Base-by-base conservation (phyloP, 2,329 filamentous ascomycete species). In the Fusarium avenaceum region DNA sequence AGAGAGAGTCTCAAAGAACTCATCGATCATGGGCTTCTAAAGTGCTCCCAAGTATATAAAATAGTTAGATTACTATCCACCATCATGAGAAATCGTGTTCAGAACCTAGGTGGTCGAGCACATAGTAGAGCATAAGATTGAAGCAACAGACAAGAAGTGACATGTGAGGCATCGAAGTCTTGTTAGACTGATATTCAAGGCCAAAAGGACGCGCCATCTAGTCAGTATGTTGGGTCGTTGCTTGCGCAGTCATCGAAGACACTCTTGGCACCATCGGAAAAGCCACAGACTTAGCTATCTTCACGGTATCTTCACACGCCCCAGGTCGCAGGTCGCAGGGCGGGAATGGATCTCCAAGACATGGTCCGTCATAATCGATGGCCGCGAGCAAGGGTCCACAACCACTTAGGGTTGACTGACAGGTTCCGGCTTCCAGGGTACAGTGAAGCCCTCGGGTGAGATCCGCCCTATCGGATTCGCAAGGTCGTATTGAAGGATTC, bases 1-100 rank as follows among this genome's bases (percentile, higher is more conserved):
- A 48, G 48, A 69, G 35, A 79, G 72, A 50, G 72, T 69, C 11
- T 49, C 64, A 17, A 82, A 72, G 6, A 87, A 75, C 46, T 86
- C 79, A 57, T 74, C 71, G 65, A 86, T 83, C 77, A 88, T 82
- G 46, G 76, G 74, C 55, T 81, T 78, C 3, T 85, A 88, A 58
- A 89, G 82, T 11, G 87, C 86, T 28, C 26, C 26, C 26, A 19
- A 19, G 19, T 19, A 28, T 28, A 9, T 28, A 30, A 17, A 38
- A 42, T 35, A 11, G 60, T 53, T n/a, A 65, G 38, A 33, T 30
- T 44, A 33, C 19, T 42, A 24, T 42, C 30, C 17, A 22, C 2
- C 48, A 58, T 51, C 40, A 46, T 46, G 35, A 50, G 15, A 40
- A 19, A n/a, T 47, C 38, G 19, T 22, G n/a, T 19, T 15, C 8